Evolutionary conservation across 192 early-diverging fungal species (phyloP).

Genomic region (Geranomyces michiganensis): DNA sequence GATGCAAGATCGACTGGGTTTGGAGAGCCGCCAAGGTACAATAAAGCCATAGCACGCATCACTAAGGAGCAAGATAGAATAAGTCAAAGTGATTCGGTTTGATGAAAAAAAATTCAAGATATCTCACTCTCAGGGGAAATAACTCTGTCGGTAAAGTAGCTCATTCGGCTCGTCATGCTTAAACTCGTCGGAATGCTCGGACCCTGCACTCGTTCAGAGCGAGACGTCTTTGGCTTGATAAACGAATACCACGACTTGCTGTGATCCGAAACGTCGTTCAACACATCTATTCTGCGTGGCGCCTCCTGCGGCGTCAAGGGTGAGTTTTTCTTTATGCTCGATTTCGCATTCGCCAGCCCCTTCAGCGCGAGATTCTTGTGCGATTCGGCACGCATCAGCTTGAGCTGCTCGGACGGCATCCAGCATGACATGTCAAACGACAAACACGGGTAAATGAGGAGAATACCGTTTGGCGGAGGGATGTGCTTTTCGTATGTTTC

Average conservation of each 20-base stretch:
- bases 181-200: conserved; percentile 43
- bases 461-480: conserved; percentile 70
- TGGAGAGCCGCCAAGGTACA: conserved; percentile 86
- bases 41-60: conserved; percentile 71
- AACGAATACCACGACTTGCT: conserved; percentile 48
- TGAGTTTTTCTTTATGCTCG: conserved; percentile 66
- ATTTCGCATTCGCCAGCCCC: conserved; percentile 60
- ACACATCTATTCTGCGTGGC: conserved; percentile 51
- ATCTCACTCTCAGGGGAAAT: conserved; percentile 69
- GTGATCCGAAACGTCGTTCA: conserved; percentile 49
- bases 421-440: conserved; percentile 92
- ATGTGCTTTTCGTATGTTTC: conserved; percentile 60
- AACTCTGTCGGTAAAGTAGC: conserved; percentile 85
- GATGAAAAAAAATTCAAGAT: neutral
- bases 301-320: conserved; percentile 62
- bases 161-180: conserved; percentile 55
- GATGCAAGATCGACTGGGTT: conserved; percentile 70
- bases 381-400: conserved; percentile 67
- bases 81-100: conserved; percentile 39
- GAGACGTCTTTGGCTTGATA: conserved; percentile 22
- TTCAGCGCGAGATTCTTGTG: conserved; percentile 39
- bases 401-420: conserved; percentile 72
- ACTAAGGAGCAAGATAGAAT: conserved; percentile 28
- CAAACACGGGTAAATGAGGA: conserved; percentile 89
- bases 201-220: conserved; percentile 12